Conservation (phyloP, 305 asterid genomes). For the Rubia tinctorum region DNA sequence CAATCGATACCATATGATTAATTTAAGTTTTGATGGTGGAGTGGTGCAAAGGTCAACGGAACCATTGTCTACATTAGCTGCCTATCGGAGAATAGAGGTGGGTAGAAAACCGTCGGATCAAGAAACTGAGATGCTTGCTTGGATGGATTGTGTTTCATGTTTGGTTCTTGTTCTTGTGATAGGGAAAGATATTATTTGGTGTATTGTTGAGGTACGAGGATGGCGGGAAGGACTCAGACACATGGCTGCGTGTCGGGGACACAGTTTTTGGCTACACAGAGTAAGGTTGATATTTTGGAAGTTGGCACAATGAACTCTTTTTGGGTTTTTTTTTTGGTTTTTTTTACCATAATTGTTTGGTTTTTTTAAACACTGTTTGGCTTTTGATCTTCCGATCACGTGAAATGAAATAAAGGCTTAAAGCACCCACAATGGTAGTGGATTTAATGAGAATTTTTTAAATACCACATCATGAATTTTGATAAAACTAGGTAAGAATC, state of each 20-base stretch:
- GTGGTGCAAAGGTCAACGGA: conserved; percentile 68
- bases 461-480: too few species aligned
- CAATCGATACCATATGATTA: conserved; percentile 97
- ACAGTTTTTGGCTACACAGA: conserved; percentile 37
- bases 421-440: too few species aligned
- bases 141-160: neutral
- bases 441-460: too few species aligned
- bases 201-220: conserved; percentile 50
- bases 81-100: conserved; percentile 88
- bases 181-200: conserved; percentile 93
- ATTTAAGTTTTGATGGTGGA: conserved; percentile 43
- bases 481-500: too few species aligned
- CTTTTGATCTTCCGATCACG: too few species aligned
- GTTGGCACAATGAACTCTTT: neutral
- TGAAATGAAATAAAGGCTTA: too few species aligned
- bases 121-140: neutral
- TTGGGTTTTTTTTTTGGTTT: too few species aligned
- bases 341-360: too few species aligned
- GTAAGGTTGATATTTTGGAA: neutral
- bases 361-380: too few species aligned
- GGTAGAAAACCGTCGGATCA: conserved; percentile 10
- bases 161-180: conserved; percentile 20
- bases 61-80: conserved; percentile 90
- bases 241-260: conserved; percentile 63
- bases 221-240: conserved; percentile 28